These are phyloP conservation scores for Vigna hirtella DNA, from an alignment of 306 rosid species.

Conservation along the genomic window DNA sequence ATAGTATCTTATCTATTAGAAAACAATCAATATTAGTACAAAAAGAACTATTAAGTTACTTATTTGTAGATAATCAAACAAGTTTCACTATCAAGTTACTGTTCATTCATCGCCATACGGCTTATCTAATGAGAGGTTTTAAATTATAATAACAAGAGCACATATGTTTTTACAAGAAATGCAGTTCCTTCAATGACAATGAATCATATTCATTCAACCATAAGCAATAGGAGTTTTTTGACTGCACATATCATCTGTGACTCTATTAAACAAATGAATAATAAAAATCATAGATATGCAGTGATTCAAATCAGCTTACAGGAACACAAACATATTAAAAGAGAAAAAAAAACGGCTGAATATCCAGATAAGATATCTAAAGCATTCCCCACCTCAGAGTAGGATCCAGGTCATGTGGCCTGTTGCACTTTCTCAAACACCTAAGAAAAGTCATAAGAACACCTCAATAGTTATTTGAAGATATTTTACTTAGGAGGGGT, in stretches of 20 bases:
- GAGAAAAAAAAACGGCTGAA: background rate
- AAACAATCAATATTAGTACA: no score
- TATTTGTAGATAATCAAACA: no score
- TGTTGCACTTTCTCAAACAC: conserved; percentile 95
- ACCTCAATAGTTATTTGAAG: conserved; percentile 13
- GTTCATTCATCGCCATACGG: conserved; percentile 13
- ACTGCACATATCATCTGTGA: conserved; percentile 1
- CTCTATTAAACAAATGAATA: background rate
- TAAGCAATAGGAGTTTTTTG: conserved; percentile 6
- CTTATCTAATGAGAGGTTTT: conserved; percentile 5
- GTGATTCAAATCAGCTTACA: conserved; percentile 33
- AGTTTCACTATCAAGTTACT: background rate
- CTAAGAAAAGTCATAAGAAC: conserved; percentile 54
- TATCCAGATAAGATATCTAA: conserved; percentile 17
- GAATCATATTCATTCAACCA: conserved; percentile 12
- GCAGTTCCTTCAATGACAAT: conserved; percentile 25
- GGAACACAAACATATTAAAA: background rate
- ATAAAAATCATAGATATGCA: conserved; percentile 35
- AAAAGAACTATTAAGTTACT: no score
- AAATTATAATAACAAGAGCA: conserved; percentile 5
- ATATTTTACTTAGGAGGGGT: background rate
- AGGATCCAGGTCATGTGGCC: conserved; percentile 96
- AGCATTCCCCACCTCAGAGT: conserved; percentile 74
- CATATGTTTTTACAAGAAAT: conserved; percentile 4
- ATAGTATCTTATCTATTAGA: no score